Conservation (phyloP, 148 eudicot genomes). For the Dianthus caryophyllus region DNA sequence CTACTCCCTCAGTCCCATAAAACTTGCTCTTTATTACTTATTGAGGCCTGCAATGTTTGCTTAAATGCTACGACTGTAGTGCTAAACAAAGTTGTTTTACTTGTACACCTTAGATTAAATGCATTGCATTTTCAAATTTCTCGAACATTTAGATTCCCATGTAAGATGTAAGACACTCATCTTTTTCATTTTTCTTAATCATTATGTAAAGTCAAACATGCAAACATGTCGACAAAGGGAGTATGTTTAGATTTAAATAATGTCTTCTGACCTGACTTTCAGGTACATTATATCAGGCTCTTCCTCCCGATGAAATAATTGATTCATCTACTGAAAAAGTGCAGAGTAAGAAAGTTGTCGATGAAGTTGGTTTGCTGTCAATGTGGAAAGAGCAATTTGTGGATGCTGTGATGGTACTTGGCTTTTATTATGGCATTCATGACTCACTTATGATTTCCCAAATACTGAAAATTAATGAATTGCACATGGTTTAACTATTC, state of each 20-base stretch:
- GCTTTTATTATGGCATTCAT: neutral
- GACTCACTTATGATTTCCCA: neutral
- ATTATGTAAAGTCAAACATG: neutral
- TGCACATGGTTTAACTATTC: neutral
- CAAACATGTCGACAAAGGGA: neutral
- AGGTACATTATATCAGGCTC: slow-evolving; percentile 43
- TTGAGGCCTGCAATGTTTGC: no score
- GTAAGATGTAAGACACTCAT: neutral
- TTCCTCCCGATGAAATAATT: slow-evolving; percentile 38
- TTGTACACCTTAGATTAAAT: no score
- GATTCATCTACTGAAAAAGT: slow-evolving; percentile 31
- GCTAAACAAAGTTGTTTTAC: no score
- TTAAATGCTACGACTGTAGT: no score
- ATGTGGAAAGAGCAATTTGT: slow-evolving; percentile 77
- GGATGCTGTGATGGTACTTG: slow-evolving; percentile 65
- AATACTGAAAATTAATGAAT: neutral
- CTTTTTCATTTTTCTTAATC: neutral
- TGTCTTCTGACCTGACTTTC: slow-evolving; percentile 28
- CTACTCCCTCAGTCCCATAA: no score
- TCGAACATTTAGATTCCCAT: neutral
- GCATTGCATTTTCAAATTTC: neutral
- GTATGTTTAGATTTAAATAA: neutral
- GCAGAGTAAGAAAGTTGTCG: slow-evolving; percentile 13
- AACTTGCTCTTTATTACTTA: no score
- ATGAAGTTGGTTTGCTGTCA: slow-evolving; percentile 31